A percentile compares a stretch with the other conserved stretches of the same genome.
These are phyloP conservation scores for Emmonsia crescens DNA, from an alignment of 2,329 filamentous ascomycete species.

Conservation along the genomic window DNA sequence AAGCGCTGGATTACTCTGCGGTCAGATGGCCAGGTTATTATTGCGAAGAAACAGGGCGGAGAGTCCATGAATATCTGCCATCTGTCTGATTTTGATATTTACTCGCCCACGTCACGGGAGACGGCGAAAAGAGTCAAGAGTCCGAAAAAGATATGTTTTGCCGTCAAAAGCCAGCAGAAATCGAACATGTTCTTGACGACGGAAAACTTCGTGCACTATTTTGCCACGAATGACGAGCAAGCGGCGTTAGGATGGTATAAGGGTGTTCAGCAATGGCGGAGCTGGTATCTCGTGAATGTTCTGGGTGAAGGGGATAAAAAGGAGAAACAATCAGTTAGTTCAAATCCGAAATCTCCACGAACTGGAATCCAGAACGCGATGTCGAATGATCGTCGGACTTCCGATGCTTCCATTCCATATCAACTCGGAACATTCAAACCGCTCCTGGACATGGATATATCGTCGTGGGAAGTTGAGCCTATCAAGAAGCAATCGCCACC, in stretches of 20 bases:
- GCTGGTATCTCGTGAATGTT: slow-evolving; percentile 77
- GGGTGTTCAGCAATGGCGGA: slow-evolving; percentile 70
- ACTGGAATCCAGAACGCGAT: slow-evolving; percentile 17
- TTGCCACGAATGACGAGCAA: slow-evolving; percentile 63
- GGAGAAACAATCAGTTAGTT: slow-evolving; percentile 20
- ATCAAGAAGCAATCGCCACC: slow-evolving; percentile 25
- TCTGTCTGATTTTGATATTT: slow-evolving; percentile 86
- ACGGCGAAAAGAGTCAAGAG: slow-evolving; percentile 62
- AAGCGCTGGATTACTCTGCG: slow-evolving; percentile 71
- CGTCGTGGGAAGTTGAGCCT: slow-evolving; percentile 32
- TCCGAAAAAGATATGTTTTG: slow-evolving; percentile 76
- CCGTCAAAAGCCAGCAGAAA: slow-evolving; percentile 86
- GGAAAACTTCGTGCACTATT: slow-evolving; percentile 85
- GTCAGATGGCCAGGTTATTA: slow-evolving; percentile 57
- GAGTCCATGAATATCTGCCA: slow-evolving; percentile 65
- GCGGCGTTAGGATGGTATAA: slow-evolving; percentile 60
- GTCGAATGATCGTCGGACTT: slow-evolving; percentile 14
- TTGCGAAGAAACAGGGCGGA: slow-evolving; percentile 60
- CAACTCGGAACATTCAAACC: slow-evolving; percentile 57
- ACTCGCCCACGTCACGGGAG: slow-evolving; percentile 60
- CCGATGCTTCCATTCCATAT: slow-evolving; percentile 36
- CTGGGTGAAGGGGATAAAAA: slow-evolving; percentile 46
- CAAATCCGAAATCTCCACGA: slow-evolving; percentile 18
- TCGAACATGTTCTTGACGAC: slow-evolving; percentile 70
- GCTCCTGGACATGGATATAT: slow-evolving; percentile 48